These are phyloP conservation scores for Penicillium brevicompactum DNA, from an alignment of 2,329 filamentous ascomycete genomes.

Conservation along the genomic window DNA sequence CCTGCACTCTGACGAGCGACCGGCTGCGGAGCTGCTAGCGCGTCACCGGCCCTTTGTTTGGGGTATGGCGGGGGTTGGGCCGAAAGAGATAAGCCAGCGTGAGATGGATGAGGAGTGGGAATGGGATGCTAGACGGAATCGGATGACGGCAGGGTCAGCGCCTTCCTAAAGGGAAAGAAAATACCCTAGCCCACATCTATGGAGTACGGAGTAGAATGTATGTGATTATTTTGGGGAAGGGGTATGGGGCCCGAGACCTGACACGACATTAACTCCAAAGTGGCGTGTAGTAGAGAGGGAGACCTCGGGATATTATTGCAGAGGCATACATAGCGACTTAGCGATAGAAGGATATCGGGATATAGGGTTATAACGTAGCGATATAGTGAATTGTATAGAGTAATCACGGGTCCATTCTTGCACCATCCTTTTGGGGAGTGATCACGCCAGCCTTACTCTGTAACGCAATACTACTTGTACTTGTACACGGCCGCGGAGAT, in stretches of 20 bases:
- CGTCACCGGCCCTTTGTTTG: constrained; percentile 45
- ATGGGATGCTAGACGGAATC: constrained; percentile 8
- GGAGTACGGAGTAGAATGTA: too few relatives aligned
- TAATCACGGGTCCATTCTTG: background rate
- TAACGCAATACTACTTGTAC: background rate
- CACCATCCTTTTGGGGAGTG: background rate
- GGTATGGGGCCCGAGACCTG: too few relatives aligned
- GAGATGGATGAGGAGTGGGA: constrained; percentile 27
- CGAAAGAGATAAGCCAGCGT: constrained; percentile 25
- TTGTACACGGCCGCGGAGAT: constrained; percentile 24
- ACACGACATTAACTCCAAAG: too few relatives aligned
- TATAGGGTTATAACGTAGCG: background rate
- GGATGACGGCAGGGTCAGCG: constrained; percentile 30
- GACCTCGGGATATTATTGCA: too few relatives aligned
- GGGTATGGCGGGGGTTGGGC: constrained; percentile 46
- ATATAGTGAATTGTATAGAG: background rate
- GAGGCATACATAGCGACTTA: too few relatives aligned
- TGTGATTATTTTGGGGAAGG: too few relatives aligned
- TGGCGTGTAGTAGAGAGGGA: too few relatives aligned
- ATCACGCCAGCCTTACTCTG: background rate
- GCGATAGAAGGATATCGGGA: too few relatives aligned
- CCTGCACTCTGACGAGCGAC: constrained; percentile 59
- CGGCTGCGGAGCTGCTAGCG: constrained; percentile 54
- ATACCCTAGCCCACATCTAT: too few relatives aligned
- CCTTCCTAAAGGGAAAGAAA: constrained; percentile 13